These are phyloP conservation scores for Backusella circina DNA, from an alignment of 192 early-diverging fungal genomes.

Conservation along the genomic window DNA sequence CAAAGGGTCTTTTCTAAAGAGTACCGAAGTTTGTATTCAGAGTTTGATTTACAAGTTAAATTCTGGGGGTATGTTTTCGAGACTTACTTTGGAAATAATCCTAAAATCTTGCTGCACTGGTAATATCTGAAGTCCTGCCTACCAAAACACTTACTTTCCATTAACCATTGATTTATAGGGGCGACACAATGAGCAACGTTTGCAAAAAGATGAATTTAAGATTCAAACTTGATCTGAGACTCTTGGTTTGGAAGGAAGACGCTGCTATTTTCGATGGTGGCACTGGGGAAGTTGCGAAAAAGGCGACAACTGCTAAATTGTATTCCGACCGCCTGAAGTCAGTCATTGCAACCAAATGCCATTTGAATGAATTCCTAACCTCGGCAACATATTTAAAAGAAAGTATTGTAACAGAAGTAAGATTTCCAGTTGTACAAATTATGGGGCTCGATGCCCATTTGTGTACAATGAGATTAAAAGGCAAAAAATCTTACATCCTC, in stretches of 20 bases:
- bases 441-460: background rate
- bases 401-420: background rate
- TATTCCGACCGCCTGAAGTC: background rate
- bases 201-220: background rate
- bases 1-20: background rate
- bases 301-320: background rate
- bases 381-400: background rate
- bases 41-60: background rate
- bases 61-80: background rate
- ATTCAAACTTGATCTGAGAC: background rate
- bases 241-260: background rate
- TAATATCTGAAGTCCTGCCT: background rate
- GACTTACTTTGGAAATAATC: background rate
- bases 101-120: slow-evolving; percentile 1
- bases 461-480: background rate
- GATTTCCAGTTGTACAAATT: background rate
- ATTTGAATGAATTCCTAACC: background rate
- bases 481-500: background rate
- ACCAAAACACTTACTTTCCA: background rate
- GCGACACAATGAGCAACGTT: background rate
- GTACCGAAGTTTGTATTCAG: background rate
- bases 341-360: background rate
- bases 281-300: background rate
- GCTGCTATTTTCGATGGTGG: background rate
- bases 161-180: slow-evolving; percentile 5